Evolutionary conservation across 352 stramenopile species (phyloP).

Genomic region (Thalassiosira hispida): DNA sequence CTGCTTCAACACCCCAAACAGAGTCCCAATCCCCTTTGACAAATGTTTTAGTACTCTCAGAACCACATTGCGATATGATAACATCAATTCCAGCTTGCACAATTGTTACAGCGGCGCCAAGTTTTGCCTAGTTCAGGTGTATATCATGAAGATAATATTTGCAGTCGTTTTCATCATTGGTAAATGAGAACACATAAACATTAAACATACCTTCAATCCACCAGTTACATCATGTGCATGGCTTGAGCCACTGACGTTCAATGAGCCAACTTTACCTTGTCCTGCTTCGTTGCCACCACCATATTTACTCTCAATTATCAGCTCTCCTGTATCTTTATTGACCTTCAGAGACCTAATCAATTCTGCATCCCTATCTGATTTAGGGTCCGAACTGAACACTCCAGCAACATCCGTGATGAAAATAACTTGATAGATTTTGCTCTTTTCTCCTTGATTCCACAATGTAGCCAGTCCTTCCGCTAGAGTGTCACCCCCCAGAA

Average conservation of each 20-base stretch:
- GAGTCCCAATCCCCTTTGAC: slow-evolving; percentile 33
- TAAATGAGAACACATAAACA: too few species aligned
- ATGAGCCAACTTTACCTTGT: neutral
- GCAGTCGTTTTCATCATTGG: too few species aligned
- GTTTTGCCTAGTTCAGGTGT: slow-evolving; percentile 74
- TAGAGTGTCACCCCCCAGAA: slow-evolving; percentile 73
- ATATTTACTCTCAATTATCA: slow-evolving; percentile 25
- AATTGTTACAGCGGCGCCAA: slow-evolving; percentile 59
- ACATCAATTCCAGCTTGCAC: slow-evolving; percentile 63
- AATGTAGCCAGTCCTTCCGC: slow-evolving; percentile 59
- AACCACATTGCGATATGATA: slow-evolving; percentile 65
- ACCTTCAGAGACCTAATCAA: slow-evolving; percentile 58
- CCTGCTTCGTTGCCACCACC: slow-evolving; percentile 3
- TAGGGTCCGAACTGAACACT: slow-evolving; percentile 71
- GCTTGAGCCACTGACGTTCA: slow-evolving; percentile 62
- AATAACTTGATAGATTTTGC: slow-evolving; percentile 39
- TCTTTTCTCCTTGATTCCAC: slow-evolving; percentile 17
- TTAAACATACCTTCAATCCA: slow-evolving; percentile 68
- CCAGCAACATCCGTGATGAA: slow-evolving; percentile 81
- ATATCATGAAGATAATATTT: too few species aligned
- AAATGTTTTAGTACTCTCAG: slow-evolving; percentile 50
- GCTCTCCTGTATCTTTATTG: slow-evolving; percentile 30
- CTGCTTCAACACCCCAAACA: slow-evolving; percentile 32
- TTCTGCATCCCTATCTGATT: slow-evolving; percentile 50
- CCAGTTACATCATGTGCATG: slow-evolving; percentile 81